Evolutionary conservation across 2,329 filamentous ascomycete genomes (phyloP).

Genomic region (Tolypocladium album): DNA sequence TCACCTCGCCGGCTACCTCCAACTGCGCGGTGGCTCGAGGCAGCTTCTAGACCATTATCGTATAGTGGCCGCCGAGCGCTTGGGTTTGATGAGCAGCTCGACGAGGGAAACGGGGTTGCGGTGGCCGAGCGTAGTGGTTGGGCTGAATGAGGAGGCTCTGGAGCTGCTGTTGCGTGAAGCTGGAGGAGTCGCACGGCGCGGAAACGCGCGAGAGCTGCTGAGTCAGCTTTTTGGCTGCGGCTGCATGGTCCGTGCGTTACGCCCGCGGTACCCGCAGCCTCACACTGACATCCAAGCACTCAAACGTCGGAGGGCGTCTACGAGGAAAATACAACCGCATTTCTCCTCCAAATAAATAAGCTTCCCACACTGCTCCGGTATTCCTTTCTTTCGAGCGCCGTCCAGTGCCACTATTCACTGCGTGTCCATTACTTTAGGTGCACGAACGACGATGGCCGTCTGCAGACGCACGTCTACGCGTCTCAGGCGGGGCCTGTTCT

Average conservation of each 20-base stretch:
- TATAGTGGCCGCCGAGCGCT: neutral
- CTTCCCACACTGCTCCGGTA: too few species aligned
- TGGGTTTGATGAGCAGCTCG: neutral
- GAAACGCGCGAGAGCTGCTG: neutral
- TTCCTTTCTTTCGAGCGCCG: too few species aligned
- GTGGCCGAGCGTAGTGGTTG: neutral
- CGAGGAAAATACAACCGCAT: too few species aligned
- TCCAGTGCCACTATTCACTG: too few species aligned
- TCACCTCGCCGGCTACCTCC: slow-evolving; percentile 4
- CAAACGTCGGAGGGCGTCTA: too few species aligned
- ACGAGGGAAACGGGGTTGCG: neutral
- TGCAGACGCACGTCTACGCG: too few species aligned
- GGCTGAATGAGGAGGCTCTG: neutral
- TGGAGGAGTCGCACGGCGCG: neutral
- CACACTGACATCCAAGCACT: too few species aligned
- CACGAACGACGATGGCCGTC: too few species aligned
- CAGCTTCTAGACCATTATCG: neutral
- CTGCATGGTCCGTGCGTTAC: neutral
- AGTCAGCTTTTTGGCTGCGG: neutral
- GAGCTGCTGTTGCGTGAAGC: neutral
- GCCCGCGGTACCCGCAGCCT: too few species aligned
- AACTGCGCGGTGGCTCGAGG: neutral
- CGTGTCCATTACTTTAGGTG: too few species aligned
- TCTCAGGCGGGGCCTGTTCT: too few species aligned
- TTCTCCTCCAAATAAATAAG: too few species aligned